A percentile compares a stretch with the other conserved stretches of the same genome.
These are phyloP conservation scores for Cyanodermella asteris DNA, from an alignment of 2,329 filamentous ascomycete species.

Conservation along the genomic window DNA sequence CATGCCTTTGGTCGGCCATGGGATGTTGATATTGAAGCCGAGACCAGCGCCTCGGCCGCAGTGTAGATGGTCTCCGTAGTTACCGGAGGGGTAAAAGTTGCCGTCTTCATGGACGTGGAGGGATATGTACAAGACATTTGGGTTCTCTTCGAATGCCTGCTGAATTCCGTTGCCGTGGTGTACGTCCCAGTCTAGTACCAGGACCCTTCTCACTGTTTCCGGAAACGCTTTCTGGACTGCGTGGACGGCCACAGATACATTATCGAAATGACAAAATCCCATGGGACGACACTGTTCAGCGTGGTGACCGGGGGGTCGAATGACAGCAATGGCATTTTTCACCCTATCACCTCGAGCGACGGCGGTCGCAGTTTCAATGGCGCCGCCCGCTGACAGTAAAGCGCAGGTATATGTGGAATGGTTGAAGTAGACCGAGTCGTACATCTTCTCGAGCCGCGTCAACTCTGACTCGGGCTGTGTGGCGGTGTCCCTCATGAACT, in stretches of 20 bases:
- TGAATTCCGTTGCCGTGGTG: constrained; percentile 65
- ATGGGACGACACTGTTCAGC: constrained; percentile 70
- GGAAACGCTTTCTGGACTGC: constrained; percentile 69
- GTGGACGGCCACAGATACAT: constrained; percentile 78
- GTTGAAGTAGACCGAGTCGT: constrained; percentile 67
- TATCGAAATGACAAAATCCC: constrained; percentile 96
- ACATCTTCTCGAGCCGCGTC: constrained; percentile 42
- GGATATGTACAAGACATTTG: constrained; percentile 89
- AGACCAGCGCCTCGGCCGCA: constrained; percentile 35
- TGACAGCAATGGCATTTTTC: constrained; percentile 89
- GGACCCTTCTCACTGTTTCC: constrained; percentile 60
- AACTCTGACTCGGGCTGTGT: constrained; percentile 39
- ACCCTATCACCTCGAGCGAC: constrained; percentile 62
- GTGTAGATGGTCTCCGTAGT: constrained; percentile 36
- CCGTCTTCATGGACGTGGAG: constrained; percentile 74
- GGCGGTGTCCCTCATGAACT: constrained; percentile 42
- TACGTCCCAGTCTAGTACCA: constrained; percentile 84
- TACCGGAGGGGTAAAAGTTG: constrained; percentile 54
- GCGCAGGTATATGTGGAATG: constrained; percentile 62
- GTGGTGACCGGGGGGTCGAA: constrained; percentile 86
- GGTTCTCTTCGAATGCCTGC: constrained; percentile 85
- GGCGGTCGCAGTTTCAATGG: constrained; percentile 88
- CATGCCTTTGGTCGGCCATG: constrained; percentile 53
- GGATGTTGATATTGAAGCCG: constrained; percentile 46
- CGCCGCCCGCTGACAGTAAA: constrained; percentile 67